phyloP scores from a whole-genome alignment of 768 basidiomycete genomes.

The Phylloporus sp. region DNA sequence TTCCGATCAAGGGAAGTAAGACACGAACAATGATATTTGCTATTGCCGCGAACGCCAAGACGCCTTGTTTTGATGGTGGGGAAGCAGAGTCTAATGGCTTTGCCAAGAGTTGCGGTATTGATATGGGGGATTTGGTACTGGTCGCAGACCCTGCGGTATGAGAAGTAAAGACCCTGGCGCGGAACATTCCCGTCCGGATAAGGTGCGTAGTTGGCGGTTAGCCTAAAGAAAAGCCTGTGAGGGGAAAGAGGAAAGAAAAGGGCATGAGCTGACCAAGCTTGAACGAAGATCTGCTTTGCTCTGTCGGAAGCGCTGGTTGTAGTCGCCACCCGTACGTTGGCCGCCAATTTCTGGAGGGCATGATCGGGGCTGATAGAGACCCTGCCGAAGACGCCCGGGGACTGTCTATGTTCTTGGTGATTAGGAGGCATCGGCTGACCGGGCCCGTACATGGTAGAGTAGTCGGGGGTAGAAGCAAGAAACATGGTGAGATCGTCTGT shows the following conservation, averaged over 20 bases:
- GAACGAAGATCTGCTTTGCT: conserved; percentile 90
- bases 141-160: conserved; percentile 86
- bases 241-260: conserved; percentile 14
- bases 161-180: conserved; percentile 90
- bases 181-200: conserved; percentile 93
- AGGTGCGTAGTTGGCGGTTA: conserved; percentile 85
- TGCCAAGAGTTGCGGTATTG: conserved; percentile 93
- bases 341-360: conserved; percentile 79
- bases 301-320: conserved; percentile 89
- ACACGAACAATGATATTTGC: conserved; percentile 89
- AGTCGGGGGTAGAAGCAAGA: conserved; percentile 57
- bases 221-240: conserved; percentile 46
- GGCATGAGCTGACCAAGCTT: conserved; percentile 68
- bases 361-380: conserved; percentile 77
- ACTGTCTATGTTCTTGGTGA: conserved; percentile 48
- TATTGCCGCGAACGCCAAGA: conserved; percentile 88
- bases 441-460: conserved; percentile 61
- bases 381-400: conserved; percentile 71
- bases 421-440: conserved; percentile 37
- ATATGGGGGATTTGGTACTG: conserved; percentile 92
- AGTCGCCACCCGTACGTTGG: conserved; percentile 82
- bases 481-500: conserved; percentile 86
- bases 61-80: conserved; percentile 94
- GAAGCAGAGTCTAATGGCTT: conserved; percentile 90
- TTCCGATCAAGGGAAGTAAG: conserved; percentile 33